phyloP scores from a whole-genome alignment of 2,329 filamentous ascomycete genomes.

The Hymenoscyphus infarciens region DNA sequence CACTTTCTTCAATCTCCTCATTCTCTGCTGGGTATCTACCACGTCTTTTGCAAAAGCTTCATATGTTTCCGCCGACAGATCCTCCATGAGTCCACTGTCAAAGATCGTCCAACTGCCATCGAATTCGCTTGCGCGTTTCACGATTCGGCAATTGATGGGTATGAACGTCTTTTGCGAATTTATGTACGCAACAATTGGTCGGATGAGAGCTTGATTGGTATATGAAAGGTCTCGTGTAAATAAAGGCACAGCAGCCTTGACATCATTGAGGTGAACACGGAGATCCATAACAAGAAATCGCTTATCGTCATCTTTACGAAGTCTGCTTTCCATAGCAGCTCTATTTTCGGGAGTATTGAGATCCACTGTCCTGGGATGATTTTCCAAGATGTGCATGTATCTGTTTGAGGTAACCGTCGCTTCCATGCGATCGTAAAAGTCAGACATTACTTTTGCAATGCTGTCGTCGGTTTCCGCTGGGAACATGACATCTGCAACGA shows the following conservation, averaged over 20 bases:
- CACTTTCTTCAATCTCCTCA: conserved; percentile 87
- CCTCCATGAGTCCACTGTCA: conserved; percentile 91
- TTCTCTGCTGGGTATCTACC: conserved; percentile 80
- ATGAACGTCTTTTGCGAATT: conserved; percentile 95
- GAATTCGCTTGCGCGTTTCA: conserved; percentile 85
- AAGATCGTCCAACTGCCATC: conserved; percentile 94
- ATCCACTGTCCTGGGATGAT: conserved; percentile 37
- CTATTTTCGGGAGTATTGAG: conserved; percentile 29
- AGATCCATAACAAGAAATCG: conserved; percentile 91
- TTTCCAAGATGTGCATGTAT: conserved; percentile 57
- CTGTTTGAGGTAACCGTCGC: conserved; percentile 81
- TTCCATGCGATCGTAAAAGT: conserved; percentile 94
- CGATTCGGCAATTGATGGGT: conserved; percentile 88
- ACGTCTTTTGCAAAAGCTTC: conserved; percentile 91
- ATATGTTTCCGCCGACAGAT: conserved; percentile 89
- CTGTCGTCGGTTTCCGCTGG: conserved; percentile 84
- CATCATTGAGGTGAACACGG: conserved; percentile 90
- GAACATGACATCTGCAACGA: conserved; percentile 93
- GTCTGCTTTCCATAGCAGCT: conserved; percentile 27
- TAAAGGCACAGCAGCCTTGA: conserved; percentile 85
- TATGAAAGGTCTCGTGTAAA: conserved; percentile 92
- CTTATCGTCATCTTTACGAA: conserved; percentile 52
- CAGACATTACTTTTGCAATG: conserved; percentile 90
- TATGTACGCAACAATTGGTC: conserved; percentile 97
- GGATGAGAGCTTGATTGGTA: conserved; percentile 90